Base-by-base conservation (phyloP, 2,329 filamentous ascomycete genomes). In the Colletotrichum lini region DNA sequence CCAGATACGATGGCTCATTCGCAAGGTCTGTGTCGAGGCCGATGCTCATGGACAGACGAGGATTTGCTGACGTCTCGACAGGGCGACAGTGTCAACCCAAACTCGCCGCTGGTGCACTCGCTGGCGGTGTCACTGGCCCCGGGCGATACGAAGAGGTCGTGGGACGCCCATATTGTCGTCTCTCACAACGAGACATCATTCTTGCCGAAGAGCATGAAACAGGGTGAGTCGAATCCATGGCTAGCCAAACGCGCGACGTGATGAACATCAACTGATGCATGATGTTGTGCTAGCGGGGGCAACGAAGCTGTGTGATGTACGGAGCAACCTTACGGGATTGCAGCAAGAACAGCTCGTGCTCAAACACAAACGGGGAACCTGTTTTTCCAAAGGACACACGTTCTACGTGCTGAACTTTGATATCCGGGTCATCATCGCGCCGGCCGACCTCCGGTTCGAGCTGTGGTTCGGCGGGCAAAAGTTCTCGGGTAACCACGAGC, bases 391-490 rank as follows among this genome's bases (percentile, higher is more conserved):
- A 18, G 79, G 82, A 10, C 77, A 79, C 61, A 80, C 77, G 49
- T 85, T 79, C 65, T 85, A 82, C 53, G 73, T 83, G 4, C 83
- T 81, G 56, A 78, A 77, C 8, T 85, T 85, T 62, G 86, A 88
- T 60, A 84, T 91, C 0, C 84, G 88, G 66, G 87, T 89, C 4
- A 81, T 89, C 45, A 85, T 88, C 4, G 88, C 87, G 0, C 84
- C 87, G 0, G 85, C 89, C 0, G 89, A 91, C 67, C 78, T 91
- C 45, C 75, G 78, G 7, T 85, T 85, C 56, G 82, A 84, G 70
- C 73, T 85, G 3, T 86, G 83, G 84, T 84, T 83, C 67, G 80
- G 76, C 0, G 82, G 82, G 1, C 76, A 79, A 30, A 79, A 76
- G 73, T 84, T 82, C 66, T 82, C 81, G 8, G 77, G 80, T 6